Evolutionary conservation across 371 early-diverging fungal genomes (phyloP), one percentile per base, ranked within the genome.

Genomic region (Rhizopus delemar): DNA sequence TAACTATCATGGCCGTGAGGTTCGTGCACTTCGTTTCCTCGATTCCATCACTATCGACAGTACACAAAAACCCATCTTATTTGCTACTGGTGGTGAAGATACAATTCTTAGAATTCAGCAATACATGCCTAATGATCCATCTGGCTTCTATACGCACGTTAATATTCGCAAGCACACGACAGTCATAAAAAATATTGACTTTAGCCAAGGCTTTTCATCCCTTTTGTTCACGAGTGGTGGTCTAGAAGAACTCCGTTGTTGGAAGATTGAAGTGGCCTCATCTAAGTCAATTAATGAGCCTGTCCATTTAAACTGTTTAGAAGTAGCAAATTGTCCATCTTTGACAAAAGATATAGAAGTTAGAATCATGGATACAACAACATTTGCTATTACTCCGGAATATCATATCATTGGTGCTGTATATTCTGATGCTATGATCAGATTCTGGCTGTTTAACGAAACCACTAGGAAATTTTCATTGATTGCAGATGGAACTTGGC

Each of bases 391-490:
- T 15, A 60, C 68, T 12, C 36, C 67, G 5, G 31, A 53, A 9
- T 68, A 66, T n/a, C 86, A 86, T 65, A 65, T 86, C 51, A 63
- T 86, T 32, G 81, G 77, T 8, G 78, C 82, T 4, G 84, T 79
- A 0, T 86, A 86, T 58, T 86, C 86, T 0, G 86, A 86, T 66
- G 72, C 82, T 0, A 75, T 78, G 35, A 75, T 82, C n/a, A 67
- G 86, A n/a, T 73, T 80, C 8, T 86, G 84, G 84, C 41, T 79
- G 2, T 86, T 82, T 61, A 80, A 84, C 55, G 84, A 86, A 64
- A 41, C 32, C 0, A 71, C 74, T 9, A 67, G 77, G 33, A 56
- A 72, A 41, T 86, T 86, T 48, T 77, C 78, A 5, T 46, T 86
- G 39, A 64, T 79, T 3, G 75, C 78, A 0, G 84, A 83, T 51